Base-by-base conservation (phyloP, 345 rosid species). In the Balakata baccata region DNA sequence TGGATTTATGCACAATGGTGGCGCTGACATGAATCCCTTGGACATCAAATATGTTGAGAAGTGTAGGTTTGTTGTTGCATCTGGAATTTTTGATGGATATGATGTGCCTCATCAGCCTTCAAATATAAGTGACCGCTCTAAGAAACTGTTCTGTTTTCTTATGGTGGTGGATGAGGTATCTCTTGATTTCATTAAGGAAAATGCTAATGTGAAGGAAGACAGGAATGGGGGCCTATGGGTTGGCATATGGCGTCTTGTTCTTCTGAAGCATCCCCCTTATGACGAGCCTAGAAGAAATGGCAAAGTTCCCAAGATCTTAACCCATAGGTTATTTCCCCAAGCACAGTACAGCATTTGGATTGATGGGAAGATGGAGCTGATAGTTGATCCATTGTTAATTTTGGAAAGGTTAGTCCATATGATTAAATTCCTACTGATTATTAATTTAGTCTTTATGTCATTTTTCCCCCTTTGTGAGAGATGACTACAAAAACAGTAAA, bases 251-350 rank as follows among this genome's bases (percentile, higher is more conserved):
- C 94, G 93, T 64, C 91, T 96, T 14, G 73, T 96, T 77, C 89
- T 86, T n/a, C 84, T 93, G 70, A 91, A 85, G 88, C 78, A 85
- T 75, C 92, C 87, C 34, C 98, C 98, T 18, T 96, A 90, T 77
- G 98, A 93, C 78, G 99, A 96, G 73, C 99, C 98, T 46, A 86
- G 98, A 78, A 87, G 98, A 81, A 96, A 96, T 46, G 97, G 99
- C 71, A 93, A 93, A 84, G 96, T 95, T 80, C 98, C 93, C 0
- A 93, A 93, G 81, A 96, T 96, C 78, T 81, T 96, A 87, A 93
- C 99, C 71, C 99, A 93, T 84, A 89, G 99, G 85, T 80, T 96
- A 77, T 93, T 93, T 84, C 99, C 97, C 78, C 80, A 90, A 81
- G 89, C 97, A 11, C 95, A 84, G 57, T 93, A 91, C 89, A 96